Evolutionary conservation across 192 early-diverging fungal species (phyloP).

Genomic region (Ambispora gerdemannii): DNA sequence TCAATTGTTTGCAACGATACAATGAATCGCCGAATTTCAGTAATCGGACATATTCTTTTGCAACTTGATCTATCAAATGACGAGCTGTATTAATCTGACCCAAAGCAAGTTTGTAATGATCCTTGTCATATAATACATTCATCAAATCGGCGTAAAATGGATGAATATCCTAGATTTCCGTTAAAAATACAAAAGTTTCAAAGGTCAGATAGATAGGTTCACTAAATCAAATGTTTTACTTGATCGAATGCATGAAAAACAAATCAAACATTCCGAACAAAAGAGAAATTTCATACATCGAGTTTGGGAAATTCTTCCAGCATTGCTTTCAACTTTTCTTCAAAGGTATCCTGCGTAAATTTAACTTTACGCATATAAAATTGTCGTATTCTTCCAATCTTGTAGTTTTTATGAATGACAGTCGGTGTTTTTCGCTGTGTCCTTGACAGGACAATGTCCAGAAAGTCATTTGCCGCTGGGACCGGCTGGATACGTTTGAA

Average conservation of each 20-base stretch:
- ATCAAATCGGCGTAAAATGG: slow-evolving; percentile 99
- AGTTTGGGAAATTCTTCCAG: slow-evolving; percentile 96
- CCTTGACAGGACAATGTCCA: slow-evolving; percentile 97
- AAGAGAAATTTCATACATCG: slow-evolving; percentile 58
- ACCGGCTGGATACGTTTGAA: slow-evolving; percentile 98
- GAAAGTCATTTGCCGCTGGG: slow-evolving; percentile 85
- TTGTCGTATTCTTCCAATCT: slow-evolving; percentile 93
- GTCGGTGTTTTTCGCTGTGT: slow-evolving; percentile 98
- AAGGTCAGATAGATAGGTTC: not conserved
- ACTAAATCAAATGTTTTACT: not conserved
- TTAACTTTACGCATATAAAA: slow-evolving; percentile 99
- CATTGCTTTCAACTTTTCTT: slow-evolving; percentile 93
- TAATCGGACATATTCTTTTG: slow-evolving; percentile 95
- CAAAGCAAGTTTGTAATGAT: slow-evolving; percentile 99
- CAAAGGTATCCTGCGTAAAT: slow-evolving; percentile 96
- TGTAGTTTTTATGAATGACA: slow-evolving; percentile 95
- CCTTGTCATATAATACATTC: slow-evolving; percentile 99
- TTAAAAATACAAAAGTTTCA: not conserved
- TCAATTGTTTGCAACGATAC: slow-evolving; percentile 98
- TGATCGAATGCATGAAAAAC: not conserved
- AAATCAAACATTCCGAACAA: not conserved
- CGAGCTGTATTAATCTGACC: slow-evolving; percentile 97
- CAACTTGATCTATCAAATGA: slow-evolving; percentile 94
- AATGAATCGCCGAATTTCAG: slow-evolving; percentile 99
- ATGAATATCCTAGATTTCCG: slow-evolving; percentile 79